phyloP scores from a whole-genome alignment of 2,329 filamentous ascomycete genomes.

The Aspergillus cejpii region DNA sequence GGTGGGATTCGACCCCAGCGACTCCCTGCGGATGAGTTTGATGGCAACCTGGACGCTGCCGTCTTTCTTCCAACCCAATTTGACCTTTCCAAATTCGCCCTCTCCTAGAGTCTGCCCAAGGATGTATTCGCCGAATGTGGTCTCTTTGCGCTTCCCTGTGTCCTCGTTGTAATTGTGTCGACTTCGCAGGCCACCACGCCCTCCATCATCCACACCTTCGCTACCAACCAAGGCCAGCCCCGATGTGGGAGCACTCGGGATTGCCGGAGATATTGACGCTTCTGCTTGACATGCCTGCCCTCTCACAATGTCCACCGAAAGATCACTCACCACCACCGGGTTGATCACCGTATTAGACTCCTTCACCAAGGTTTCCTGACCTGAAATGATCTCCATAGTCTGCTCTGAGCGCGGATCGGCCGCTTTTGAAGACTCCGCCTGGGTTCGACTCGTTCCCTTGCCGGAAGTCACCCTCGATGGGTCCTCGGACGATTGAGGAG shows the following conservation, averaged over 20 bases:
- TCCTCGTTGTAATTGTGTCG: constrained; percentile 53
- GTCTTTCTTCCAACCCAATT: constrained; percentile 95
- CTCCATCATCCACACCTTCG: constrained; percentile 45
- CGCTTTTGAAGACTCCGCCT: constrained; percentile 29
- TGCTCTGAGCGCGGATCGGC: constrained; percentile 29
- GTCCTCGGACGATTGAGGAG: constrained; percentile 43
- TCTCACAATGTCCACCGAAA: constrained; percentile 64
- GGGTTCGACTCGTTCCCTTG: constrained; percentile 37
- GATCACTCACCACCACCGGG: constrained; percentile 68
- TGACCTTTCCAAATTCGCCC: constrained; percentile 98
- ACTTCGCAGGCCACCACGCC: constrained; percentile 33
- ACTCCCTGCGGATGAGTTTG: constrained; percentile 92
- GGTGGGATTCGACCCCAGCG: constrained; percentile 77
- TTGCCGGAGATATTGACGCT: constrained; percentile 43
- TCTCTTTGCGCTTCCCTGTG: constrained; percentile 65
- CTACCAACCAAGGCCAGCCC: constrained; percentile 46
- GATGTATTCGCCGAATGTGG: constrained; percentile 91
- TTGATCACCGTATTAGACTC: constrained; percentile 76
- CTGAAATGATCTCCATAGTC: constrained; percentile 50
- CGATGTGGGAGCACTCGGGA: constrained; percentile 41
- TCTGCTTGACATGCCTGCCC: constrained; percentile 64
- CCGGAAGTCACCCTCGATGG: constrained; percentile 36
- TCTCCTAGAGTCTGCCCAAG: constrained; percentile 93
- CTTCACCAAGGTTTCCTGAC: constrained; percentile 56
- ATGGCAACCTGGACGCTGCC: constrained; percentile 92